Evolutionary conservation across 768 basidiomycete genomes (phyloP), one percentile per base, ranked within the genome.

Genomic region (Collybia nuda): DNA sequence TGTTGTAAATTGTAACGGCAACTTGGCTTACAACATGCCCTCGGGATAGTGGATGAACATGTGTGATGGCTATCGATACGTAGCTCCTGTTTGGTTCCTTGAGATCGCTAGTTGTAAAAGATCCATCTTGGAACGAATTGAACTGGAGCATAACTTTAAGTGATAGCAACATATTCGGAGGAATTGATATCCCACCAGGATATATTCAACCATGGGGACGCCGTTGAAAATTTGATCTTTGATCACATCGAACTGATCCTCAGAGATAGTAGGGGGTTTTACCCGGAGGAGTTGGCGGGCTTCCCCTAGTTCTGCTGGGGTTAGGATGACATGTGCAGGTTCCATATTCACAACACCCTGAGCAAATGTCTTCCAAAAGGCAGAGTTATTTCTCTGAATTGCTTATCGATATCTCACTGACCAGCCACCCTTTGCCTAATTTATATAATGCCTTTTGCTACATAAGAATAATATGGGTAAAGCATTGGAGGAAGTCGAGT

Each of bases 21-120:
- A n/a, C n/a, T n/a, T 32, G 14, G 44, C 60, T 53, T 42, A 70
- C 68, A 28, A 68, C 62, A 46, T 63, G 71, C n/a, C 80, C 81
- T 32, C 78, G 71, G 18, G 77, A 77, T 41, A 76, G 57, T 2
- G 75, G 76, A 55, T 75, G 76, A 32, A 77, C 63, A 23, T 73
- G 67, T 21, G 65, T 64, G 12, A 65, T 49, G 8, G 62, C 64
- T 48, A 71, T 58, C n/a, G 69, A 66, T 14, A 65, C 55, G 44
- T 70, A 71, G 28, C 66, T 67, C 2, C 62, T 65, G 47, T 69
- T 68, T 6, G 60, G 54, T 32, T 61, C 53, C 17, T 68, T 65
- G n/a, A 53, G 46, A 0, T 46, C 40, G 18, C 65, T 63, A 14
- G 51, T 62, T 19, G 67, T 11, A 32, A 32, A 32, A 11, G 12